Percentiles rank a stretch among this genome's conserved stretches.
Conservation (phyloP, 768 basidiomycete genomes). For the Xanthoconium stramineum region DNA sequence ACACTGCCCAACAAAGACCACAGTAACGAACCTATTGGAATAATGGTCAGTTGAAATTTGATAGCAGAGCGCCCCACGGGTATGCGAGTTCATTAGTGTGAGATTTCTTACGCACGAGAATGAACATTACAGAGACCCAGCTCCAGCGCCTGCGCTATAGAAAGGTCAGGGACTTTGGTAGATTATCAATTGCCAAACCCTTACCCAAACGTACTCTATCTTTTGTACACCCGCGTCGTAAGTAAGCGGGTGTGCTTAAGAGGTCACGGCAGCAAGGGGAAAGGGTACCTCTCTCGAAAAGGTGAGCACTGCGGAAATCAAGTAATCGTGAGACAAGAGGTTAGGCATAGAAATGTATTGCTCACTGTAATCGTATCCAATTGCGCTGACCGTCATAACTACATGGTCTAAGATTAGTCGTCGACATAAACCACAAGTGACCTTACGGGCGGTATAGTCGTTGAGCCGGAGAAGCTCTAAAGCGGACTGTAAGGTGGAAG, state of each 20-base stretch:
- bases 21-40: conserved; percentile 15
- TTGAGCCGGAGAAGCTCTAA: neutral
- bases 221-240: neutral
- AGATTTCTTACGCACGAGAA: conserved; percentile 5
- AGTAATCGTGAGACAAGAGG: neutral
- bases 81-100: no score
- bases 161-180: neutral
- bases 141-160: conserved; percentile 10
- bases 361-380: conserved; percentile 20
- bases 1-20: conserved; percentile 12
- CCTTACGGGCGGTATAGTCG: neutral
- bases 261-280: neutral
- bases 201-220: conserved; percentile 17
- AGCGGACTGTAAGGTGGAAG: no score
- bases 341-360: neutral
- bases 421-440: neutral
- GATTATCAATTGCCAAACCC: neutral
- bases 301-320: conserved; percentile 8
- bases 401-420: neutral
- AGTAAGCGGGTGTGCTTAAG: neutral
- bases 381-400: conserved; percentile 3
- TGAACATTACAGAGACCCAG: conserved; percentile 13
- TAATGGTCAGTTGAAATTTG: neutral
- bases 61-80: no score
- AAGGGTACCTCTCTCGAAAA: conserved; percentile 10